Conservation (phyloP, 2,329 filamentous ascomycete species). For the Cladosporium austrohemisphaericum region DNA sequence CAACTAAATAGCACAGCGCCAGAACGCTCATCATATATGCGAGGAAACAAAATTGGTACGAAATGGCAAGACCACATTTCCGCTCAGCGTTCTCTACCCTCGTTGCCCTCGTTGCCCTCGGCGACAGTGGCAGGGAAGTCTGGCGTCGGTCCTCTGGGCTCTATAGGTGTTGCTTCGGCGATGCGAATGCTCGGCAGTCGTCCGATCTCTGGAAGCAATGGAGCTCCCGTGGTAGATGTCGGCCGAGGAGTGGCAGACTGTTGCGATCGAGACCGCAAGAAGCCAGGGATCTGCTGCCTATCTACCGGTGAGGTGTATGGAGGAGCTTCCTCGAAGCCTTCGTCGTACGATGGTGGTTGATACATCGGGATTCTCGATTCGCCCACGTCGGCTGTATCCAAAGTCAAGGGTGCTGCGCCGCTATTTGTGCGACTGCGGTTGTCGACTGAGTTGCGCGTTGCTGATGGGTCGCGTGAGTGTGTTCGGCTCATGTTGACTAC, state of each 20-base stretch:
- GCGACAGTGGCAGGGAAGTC: conserved; percentile 9
- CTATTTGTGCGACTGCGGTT: conserved; percentile 28
- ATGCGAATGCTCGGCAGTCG: conserved; percentile 44
- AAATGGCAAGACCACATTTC: background rate
- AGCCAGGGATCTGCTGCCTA: conserved; percentile 18
- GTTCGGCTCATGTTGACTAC: conserved; percentile 33
- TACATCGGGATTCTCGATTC: conserved; percentile 28
- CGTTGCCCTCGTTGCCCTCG: conserved; percentile 2
- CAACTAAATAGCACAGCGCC: conserved; percentile 5
- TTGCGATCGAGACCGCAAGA: conserved; percentile 5
- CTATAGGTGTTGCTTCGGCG: conserved; percentile 35
- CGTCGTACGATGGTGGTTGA: conserved; percentile 35
- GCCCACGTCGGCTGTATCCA: conserved; percentile 32
- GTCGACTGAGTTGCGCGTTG: conserved; percentile 18
- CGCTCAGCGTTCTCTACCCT: background rate
- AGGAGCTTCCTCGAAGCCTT: conserved; percentile 45
- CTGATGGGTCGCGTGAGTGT: conserved; percentile 31
- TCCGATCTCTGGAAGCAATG: conserved; percentile 38
- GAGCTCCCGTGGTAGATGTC: conserved; percentile 21
- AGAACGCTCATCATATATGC: conserved; percentile 7
- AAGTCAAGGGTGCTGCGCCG: conserved; percentile 19
- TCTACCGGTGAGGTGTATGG: conserved; percentile 44
- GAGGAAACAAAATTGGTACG: background rate
- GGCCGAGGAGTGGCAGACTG: background rate
- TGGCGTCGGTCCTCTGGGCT: conserved; percentile 16